Evolutionary conservation across 495 filamentous ascomycete species (phyloP).

Genomic region (Aspergillus biplanus): DNA sequence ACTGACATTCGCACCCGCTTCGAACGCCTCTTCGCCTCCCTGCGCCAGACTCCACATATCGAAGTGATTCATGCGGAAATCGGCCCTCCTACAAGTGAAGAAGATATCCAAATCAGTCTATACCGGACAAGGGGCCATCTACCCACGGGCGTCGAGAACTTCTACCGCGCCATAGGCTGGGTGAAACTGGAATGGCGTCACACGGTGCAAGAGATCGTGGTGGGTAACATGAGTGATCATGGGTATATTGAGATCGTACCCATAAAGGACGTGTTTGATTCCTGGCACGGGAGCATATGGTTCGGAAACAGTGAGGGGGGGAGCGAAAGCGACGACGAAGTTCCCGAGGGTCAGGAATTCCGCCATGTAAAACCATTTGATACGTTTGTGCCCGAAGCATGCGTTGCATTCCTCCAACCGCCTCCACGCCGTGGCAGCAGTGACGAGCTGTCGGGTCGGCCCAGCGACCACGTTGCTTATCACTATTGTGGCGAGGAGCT

Average conservation of each 20-base stretch:
- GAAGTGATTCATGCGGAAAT: neutral
- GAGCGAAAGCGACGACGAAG: neutral
- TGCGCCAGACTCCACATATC: neutral
- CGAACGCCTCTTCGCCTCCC: neutral
- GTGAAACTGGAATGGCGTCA: neutral
- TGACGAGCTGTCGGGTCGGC: neutral
- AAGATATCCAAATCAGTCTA: neutral
- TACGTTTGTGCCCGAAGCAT: conserved; percentile 1
- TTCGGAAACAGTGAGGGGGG: neutral
- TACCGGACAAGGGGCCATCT: neutral
- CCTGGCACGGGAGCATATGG: neutral
- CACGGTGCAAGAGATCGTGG: neutral
- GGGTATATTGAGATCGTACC: neutral
- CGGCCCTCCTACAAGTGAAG: neutral
- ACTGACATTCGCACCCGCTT: too few species aligned
- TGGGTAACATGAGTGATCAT: neutral
- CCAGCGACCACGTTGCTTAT: neutral
- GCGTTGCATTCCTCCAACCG: neutral
- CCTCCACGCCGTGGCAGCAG: neutral
- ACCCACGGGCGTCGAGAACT: neutral
- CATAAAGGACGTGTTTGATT: neutral
- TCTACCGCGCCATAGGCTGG: neutral
- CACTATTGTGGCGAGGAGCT: conserved; percentile 1
- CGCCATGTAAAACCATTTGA: conserved; percentile 2
- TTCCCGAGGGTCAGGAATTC: neutral